Evolutionary conservation across 305 asterid genomes (phyloP).

Genomic region (Fraxinus greggii): DNA sequence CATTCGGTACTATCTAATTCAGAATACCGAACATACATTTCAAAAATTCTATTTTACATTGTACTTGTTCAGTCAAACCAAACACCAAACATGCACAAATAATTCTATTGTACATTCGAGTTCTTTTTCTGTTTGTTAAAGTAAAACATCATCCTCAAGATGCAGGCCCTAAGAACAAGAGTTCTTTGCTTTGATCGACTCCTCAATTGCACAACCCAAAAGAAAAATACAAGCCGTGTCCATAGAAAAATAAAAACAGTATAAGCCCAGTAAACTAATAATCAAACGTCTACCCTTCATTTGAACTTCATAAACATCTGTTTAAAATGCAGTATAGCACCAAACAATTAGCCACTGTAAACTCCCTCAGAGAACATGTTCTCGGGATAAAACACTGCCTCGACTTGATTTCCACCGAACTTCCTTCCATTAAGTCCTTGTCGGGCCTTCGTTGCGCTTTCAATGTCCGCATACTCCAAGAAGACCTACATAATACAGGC

Average conservation of each 20-base stretch:
- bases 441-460: constrained; percentile 74
- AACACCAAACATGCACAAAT: not conserved
- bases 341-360: constrained; percentile 50
- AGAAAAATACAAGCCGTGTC: constrained; percentile 1
- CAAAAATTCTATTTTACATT: not conserved
- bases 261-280: not conserved
- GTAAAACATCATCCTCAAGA: not conserved
- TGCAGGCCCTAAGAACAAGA: not conserved
- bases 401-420: constrained; percentile 88
- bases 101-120: not conserved
- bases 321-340: not conserved
- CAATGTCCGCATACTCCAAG: constrained; percentile 80
- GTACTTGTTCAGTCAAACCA: not conserved
- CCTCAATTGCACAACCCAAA: not conserved
- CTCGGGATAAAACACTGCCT: constrained; percentile 84
- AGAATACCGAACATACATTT: not conserved
- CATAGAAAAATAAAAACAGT: constrained; percentile 1
- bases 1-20: not conserved
- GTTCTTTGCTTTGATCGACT: not conserved
- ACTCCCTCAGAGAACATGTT: constrained; percentile 76
- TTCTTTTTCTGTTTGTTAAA: not conserved
- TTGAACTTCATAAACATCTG: not conserved
- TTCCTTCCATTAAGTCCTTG: constrained; percentile 81
- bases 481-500: constrained; percentile 53
- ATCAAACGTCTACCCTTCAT: not conserved